Conservation (phyloP, 75 land plant species). For the Isoetes taiwanensis region DNA sequence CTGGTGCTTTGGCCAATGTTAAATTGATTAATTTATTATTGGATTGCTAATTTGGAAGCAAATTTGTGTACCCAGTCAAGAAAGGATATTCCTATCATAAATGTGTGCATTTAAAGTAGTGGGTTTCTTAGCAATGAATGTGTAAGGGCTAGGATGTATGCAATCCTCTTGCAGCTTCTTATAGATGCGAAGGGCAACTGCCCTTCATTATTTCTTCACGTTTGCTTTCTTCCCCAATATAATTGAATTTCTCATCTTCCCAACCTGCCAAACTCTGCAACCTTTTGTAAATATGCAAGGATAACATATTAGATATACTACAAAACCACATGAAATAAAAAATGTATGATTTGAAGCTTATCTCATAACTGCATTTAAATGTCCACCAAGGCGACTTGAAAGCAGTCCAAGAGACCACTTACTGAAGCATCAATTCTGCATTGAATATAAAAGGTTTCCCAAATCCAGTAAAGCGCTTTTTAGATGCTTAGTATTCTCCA, state of each 20-base stretch:
- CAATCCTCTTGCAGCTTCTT: too few species aligned
- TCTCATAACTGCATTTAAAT: slow-evolving; percentile 63
- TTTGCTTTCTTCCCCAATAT: slow-evolving; percentile 65
- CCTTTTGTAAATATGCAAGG: slow-evolving; percentile 47
- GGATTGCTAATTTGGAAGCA: too few species aligned
- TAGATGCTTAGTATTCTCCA: slow-evolving; percentile 71
- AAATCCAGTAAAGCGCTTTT: slow-evolving; percentile 83
- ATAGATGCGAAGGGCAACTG: too few species aligned
- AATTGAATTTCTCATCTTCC: slow-evolving; percentile 96
- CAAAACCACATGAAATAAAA: background rate
- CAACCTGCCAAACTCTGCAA: slow-evolving; percentile 80
- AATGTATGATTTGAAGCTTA: background rate
- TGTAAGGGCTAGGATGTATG: too few species aligned
- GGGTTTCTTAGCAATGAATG: too few species aligned
- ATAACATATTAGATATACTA: too few species aligned
- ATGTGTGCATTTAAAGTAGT: too few species aligned
- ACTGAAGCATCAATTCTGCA: slow-evolving; percentile 79
- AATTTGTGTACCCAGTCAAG: too few species aligned
- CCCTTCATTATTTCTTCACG: slow-evolving; percentile 79
- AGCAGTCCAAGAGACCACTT: slow-evolving; percentile 27
- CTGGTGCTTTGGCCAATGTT: too few species aligned
- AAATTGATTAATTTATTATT: too few species aligned
- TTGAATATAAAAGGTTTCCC: slow-evolving; percentile 79
- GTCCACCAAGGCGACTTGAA: slow-evolving; percentile 98
- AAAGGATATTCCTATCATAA: too few species aligned